Percentiles rank a stretch among this genome's conserved stretches.
phyloP scores from a whole-genome alignment of 202 grass and related monocot genomes.

The Eragrostis tef region DNA sequence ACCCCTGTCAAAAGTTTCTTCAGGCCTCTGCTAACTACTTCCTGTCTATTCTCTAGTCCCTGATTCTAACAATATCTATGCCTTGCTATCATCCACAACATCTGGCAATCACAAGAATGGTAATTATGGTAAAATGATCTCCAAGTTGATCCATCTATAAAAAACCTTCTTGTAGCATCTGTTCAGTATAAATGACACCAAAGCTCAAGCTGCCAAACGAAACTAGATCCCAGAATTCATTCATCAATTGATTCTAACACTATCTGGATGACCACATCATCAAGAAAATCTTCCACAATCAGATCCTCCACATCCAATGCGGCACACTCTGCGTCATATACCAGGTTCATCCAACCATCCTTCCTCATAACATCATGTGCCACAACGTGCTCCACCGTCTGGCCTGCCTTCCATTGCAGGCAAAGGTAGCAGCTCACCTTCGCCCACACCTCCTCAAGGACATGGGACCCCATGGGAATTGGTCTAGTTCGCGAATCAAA shows the following conservation, averaged over 20 bases:
- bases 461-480: slow-evolving; percentile 62
- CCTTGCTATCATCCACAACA: slow-evolving; percentile 6
- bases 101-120: not conserved
- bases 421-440: slow-evolving; percentile 64
- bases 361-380: slow-evolving; percentile 63
- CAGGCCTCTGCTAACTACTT: slow-evolving; percentile 26
- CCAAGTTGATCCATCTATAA: not conserved
- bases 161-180: not conserved
- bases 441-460: slow-evolving; percentile 80
- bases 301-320: slow-evolving; percentile 68
- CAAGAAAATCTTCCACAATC: slow-evolving; percentile 77
- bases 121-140: slow-evolving; percentile 13
- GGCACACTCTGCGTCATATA: slow-evolving; percentile 56
- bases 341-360: slow-evolving; percentile 82
- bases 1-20: too few relatives aligned
- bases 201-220: not conserved
- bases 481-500: slow-evolving; percentile 52
- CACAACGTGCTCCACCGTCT: slow-evolving; percentile 69
- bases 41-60: slow-evolving; percentile 5
- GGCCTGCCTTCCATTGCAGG: slow-evolving; percentile 55
- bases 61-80: slow-evolving; percentile 32
- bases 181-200: not conserved
- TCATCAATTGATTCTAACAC: slow-evolving; percentile 54
- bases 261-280: slow-evolving; percentile 68
- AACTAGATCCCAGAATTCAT: slow-evolving; percentile 20